Evolutionary conservation across 106 monocot genomes (phyloP).

Genomic region (Dendrobium catenatum): DNA sequence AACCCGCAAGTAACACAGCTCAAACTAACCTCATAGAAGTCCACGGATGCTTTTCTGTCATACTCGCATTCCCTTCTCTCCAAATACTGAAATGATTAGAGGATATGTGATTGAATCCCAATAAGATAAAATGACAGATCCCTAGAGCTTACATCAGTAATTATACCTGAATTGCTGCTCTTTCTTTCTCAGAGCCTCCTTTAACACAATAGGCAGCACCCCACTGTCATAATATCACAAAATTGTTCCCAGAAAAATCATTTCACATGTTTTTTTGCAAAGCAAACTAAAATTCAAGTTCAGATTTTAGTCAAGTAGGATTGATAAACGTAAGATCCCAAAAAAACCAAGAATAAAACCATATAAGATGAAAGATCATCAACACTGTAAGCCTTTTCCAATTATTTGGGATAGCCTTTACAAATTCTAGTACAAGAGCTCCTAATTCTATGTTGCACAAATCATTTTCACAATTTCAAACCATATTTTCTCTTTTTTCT

Average conservation of each 20-base stretch:
- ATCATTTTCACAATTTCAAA: neutral
- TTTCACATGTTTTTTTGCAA: neutral
- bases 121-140: neutral
- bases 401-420: neutral
- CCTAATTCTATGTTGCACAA: neutral
- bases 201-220: slow-evolving; percentile 70
- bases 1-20: neutral
- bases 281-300: neutral
- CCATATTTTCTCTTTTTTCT: neutral
- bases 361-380: neutral
- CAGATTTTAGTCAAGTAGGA: neutral
- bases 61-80: slow-evolving; percentile 88
- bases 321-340: neutral
- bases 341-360: neutral
- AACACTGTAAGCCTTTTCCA: neutral
- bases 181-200: slow-evolving; percentile 58
- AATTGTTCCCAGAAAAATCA: neutral
- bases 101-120: neutral
- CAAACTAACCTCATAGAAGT: slow-evolving; percentile 57
- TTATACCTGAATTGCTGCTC: slow-evolving; percentile 49
- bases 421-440: neutral
- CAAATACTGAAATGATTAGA: slow-evolving; percentile 40
- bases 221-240: slow-evolving; percentile 38
- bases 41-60: slow-evolving; percentile 44
- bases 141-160: neutral